These are phyloP conservation scores for Ceratocystis papillata DNA, from an alignment of 2,329 filamentous ascomycete species.

Conservation along the genomic window DNA sequence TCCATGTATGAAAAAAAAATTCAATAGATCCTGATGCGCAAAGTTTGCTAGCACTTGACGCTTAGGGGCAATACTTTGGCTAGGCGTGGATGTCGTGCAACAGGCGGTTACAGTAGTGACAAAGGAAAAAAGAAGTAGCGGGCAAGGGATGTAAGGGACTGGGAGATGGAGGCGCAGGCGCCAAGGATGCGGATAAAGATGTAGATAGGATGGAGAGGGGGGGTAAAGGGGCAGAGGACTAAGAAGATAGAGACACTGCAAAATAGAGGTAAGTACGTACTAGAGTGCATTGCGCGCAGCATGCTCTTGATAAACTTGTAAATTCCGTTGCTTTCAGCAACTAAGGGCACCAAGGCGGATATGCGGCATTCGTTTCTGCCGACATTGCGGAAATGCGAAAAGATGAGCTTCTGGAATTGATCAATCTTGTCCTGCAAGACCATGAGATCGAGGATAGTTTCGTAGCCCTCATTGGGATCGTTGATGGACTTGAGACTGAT, in stretches of 20 bases:
- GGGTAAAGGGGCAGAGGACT: too few species aligned
- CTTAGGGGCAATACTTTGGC: too few species aligned
- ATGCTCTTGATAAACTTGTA: constrained; percentile 99
- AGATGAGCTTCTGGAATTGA: constrained; percentile 95
- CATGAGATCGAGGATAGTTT: constrained; percentile 96
- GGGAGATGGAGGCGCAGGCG: too few species aligned
- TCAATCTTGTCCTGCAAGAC: constrained; percentile 96
- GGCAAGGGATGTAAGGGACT: too few species aligned
- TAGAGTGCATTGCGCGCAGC: constrained; percentile 93
- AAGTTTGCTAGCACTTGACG: too few species aligned
- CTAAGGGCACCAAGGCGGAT: constrained; percentile 80
- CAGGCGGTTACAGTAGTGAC: neutral
- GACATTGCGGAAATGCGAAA: constrained; percentile 85
- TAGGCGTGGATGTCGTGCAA: too few species aligned
- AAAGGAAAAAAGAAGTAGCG: neutral
- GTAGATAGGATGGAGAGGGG: too few species aligned
- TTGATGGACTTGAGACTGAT: constrained; percentile 97
- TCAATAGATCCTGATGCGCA: too few species aligned
- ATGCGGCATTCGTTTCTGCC: constrained; percentile 96
- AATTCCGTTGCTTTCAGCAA: constrained; percentile 96
- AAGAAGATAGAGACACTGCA: too few species aligned
- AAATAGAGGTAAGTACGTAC: constrained; percentile 40
- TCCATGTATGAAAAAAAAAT: too few species aligned
- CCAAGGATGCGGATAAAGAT: too few species aligned
- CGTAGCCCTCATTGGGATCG: constrained; percentile 93